These are phyloP conservation scores for Penicillium sp. DNA, from an alignment of 2,329 filamentous ascomycete genomes.

Conservation along the genomic window DNA sequence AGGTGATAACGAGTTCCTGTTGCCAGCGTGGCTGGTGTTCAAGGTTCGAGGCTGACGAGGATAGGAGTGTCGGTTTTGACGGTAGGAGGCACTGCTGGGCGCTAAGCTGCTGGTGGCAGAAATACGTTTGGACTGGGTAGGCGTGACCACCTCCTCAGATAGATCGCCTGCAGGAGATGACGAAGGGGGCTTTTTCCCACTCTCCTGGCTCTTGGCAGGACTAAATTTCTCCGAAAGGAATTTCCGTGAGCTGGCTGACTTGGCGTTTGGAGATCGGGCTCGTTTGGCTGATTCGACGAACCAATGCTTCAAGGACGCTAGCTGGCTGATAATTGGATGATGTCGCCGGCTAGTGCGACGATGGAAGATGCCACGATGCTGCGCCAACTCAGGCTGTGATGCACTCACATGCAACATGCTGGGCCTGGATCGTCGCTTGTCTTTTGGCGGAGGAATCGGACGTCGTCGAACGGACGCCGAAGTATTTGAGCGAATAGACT, in stretches of 20 bases:
- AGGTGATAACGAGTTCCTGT: conserved; percentile 77
- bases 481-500: conserved; percentile 67
- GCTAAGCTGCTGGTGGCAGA: conserved; percentile 43
- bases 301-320: conserved; percentile 69
- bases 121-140: conserved; percentile 40
- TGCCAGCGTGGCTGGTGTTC: conserved; percentile 34
- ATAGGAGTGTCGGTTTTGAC: conserved; percentile 42
- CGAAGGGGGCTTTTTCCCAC: conserved; percentile 27
- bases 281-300: conserved; percentile 66
- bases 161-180: conserved; percentile 23
- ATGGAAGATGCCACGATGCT: conserved; percentile 56
- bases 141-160: conserved; percentile 31
- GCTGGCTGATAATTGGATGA: conserved; percentile 64
- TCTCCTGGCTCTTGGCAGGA: conserved; percentile 39
- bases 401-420: conserved; percentile 86
- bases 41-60: conserved; percentile 37
- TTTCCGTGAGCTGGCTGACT: conserved; percentile 36
- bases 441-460: conserved; percentile 82
- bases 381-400: conserved; percentile 61
- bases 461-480: conserved; percentile 66
- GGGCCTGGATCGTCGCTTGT: conserved; percentile 72
- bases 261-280: conserved; percentile 55
- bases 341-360: conserved; percentile 56
- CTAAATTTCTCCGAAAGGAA: conserved; percentile 40
- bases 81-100: conserved; percentile 43